phyloP scores from a whole-genome alignment of 1,139 yeast species.

The Saccharomyces hybrid region DNA sequence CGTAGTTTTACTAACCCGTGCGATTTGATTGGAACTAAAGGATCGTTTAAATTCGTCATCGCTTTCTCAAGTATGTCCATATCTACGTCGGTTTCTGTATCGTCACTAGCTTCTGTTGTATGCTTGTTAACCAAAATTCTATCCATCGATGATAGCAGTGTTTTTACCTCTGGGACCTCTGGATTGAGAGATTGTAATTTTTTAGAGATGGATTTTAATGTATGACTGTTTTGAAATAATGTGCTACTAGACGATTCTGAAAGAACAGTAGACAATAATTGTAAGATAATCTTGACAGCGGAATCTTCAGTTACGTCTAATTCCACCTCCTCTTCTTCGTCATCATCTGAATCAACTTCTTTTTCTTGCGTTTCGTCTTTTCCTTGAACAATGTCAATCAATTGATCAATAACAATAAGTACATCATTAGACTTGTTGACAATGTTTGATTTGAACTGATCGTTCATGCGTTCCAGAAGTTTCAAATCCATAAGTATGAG shows the following conservation, averaged over 20 bases:
- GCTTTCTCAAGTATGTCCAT: conserved; percentile 43
- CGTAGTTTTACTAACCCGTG: conserved; percentile 70
- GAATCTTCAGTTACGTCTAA: conserved; percentile 29
- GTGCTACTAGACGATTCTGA: conserved; percentile 23
- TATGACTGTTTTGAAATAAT: conserved; percentile 5
- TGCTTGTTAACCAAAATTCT: conserved; percentile 1
- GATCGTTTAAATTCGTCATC: conserved; percentile 61
- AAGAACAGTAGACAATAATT: conserved; percentile 45
- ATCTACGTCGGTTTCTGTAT: conserved; percentile 28
- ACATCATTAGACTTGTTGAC: conserved; percentile 57
- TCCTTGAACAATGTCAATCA: conserved; percentile 32
- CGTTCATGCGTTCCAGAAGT: conserved; percentile 56
- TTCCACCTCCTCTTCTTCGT: conserved; percentile 40
- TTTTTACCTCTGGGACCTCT: neutral
- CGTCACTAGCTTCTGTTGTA: conserved; percentile 2
- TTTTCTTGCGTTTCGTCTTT: conserved; percentile 27
- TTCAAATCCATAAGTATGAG: conserved; percentile 53
- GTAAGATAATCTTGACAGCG: conserved; percentile 35
- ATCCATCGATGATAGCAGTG: conserved; percentile 4
- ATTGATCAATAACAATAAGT: conserved; percentile 46
- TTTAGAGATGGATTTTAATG: conserved; percentile 11
- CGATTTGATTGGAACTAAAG: conserved; percentile 75
- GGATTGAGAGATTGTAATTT: conserved; percentile 8
- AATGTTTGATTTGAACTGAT: conserved; percentile 51
- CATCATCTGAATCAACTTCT: conserved; percentile 36